Evolutionary conservation across 306 rosid species (phyloP).

Genomic region (Datisca glomerata): DNA sequence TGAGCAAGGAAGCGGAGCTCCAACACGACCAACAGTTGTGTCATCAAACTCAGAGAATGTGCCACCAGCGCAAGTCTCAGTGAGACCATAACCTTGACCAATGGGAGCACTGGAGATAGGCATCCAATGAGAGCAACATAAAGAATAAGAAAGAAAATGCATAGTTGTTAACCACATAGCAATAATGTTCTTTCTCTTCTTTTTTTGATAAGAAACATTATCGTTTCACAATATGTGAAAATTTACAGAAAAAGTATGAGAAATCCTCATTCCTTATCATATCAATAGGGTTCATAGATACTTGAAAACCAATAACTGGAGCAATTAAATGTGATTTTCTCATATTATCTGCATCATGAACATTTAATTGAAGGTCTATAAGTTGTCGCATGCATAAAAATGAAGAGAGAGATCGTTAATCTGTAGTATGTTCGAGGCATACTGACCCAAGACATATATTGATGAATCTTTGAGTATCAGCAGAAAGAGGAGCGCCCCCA

Average conservation of each 20-base stretch:
- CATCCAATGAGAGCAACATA: constrained; percentile 12
- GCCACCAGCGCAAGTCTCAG: constrained; percentile 93
- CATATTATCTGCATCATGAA: too few relatives aligned
- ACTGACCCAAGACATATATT: constrained; percentile 90
- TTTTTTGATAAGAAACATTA: too few relatives aligned
- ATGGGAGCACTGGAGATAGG: constrained; percentile 63
- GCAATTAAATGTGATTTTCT: too few relatives aligned
- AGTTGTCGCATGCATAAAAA: too few relatives aligned
- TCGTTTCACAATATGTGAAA: too few relatives aligned
- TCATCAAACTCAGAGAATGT: constrained; percentile 87
- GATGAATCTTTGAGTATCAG: constrained; percentile 92
- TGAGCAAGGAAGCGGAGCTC: constrained; percentile 97
- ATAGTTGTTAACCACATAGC: not conserved
- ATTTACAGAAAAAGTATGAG: too few relatives aligned
- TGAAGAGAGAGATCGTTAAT: too few relatives aligned
- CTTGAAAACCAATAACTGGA: too few relatives aligned
- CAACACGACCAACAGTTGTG: constrained; percentile 84
- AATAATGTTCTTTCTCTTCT: too few relatives aligned
- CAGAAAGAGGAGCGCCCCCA: constrained; percentile 98
- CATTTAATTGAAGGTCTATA: too few relatives aligned
- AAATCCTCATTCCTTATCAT: too few relatives aligned
- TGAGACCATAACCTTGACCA: constrained; percentile 98
- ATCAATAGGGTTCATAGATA: too few relatives aligned
- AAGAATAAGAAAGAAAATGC: not conserved
- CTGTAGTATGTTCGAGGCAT: not conserved